phyloP scores from a whole-genome alignment of 2,329 filamentous ascomycete species.

The Sarocladium strictum region DNA sequence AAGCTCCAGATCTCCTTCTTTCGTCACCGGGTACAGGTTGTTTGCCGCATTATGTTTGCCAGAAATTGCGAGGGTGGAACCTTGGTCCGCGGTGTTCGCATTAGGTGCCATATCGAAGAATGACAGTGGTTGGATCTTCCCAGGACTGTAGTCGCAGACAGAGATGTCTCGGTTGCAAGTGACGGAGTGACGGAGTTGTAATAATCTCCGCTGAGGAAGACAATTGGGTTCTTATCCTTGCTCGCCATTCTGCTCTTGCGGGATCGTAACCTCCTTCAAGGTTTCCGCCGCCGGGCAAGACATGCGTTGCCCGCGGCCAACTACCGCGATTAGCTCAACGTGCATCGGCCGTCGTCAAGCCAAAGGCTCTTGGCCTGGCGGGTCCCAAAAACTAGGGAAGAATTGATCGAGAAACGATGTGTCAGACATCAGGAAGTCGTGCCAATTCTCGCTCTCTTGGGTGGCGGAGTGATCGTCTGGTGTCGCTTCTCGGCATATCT shows the following conservation, averaged over 20 bases:
- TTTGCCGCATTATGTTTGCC: background rate
- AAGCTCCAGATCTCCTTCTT: slow-evolving; percentile 28
- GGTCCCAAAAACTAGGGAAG: slow-evolving; percentile 29
- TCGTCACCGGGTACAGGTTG: background rate
- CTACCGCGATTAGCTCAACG: background rate
- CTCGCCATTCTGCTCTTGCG: too few species aligned
- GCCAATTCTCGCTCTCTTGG: slow-evolving; percentile 9
- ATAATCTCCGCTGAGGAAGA: too few species aligned
- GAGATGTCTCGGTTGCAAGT: too few species aligned
- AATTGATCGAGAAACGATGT: slow-evolving; percentile 27
- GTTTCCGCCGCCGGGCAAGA: background rate
- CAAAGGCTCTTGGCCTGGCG: slow-evolving; percentile 18
- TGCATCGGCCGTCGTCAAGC: background rate
- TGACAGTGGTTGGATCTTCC: too few species aligned
- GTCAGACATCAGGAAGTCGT: slow-evolving; percentile 25
- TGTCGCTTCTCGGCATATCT: slow-evolving; percentile 24
- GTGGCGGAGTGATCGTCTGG: slow-evolving; percentile 14
- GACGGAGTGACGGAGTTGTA: too few species aligned
- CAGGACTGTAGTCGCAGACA: too few species aligned
- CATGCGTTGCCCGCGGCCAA: slow-evolving; percentile 13
- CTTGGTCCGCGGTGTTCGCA: background rate
- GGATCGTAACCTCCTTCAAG: background rate
- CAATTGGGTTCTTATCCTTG: too few species aligned
- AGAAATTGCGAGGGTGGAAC: background rate
- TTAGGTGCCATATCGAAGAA: background rate